Evolutionary conservation across 208 protist genomes (phyloP).

Genomic region (Wallacemonas sp.): DNA sequence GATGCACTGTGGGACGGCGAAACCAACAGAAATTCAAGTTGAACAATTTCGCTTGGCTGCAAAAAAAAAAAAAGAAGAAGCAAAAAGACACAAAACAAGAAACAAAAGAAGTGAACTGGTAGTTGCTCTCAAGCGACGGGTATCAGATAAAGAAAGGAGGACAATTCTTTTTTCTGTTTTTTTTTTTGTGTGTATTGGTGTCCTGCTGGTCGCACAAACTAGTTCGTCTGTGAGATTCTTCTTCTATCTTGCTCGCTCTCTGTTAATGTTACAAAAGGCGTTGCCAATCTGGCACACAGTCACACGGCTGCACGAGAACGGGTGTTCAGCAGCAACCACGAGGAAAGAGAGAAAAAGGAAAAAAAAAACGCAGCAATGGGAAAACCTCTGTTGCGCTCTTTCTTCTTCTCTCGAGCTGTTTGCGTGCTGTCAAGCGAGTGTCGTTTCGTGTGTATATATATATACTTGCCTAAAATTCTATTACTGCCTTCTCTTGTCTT

Average conservation of each 20-base stretch:
- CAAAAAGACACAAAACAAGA: neutral
- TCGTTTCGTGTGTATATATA: too few species aligned
- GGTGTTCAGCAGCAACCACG: neutral
- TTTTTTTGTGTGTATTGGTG: slow-evolving; percentile 2
- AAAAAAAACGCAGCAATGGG: too few species aligned
- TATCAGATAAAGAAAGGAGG: neutral
- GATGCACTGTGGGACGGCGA: too few species aligned
- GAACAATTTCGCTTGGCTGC: neutral
- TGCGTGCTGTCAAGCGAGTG: too few species aligned
- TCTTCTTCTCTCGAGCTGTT: too few species aligned
- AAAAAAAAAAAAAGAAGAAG: slow-evolving; percentile 23
- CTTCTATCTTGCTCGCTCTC: neutral
- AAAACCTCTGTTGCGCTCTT: too few species aligned
- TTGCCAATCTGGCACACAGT: neutral
- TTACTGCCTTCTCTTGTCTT: too few species aligned
- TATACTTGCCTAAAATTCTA: too few species aligned
- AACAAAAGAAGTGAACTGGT: neutral
- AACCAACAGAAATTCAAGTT: too few species aligned
- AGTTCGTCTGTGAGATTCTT: too few species aligned
- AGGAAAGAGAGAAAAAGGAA: neutral
- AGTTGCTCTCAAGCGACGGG: too few species aligned
- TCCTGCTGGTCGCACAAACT: neutral
- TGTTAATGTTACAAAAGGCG: slow-evolving; percentile 5
- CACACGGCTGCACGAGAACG: neutral
- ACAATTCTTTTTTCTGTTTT: slow-evolving; percentile 11